Evolutionary conservation across 345 rosid species (phyloP).

Genomic region (Raphanus raphanistrum): DNA sequence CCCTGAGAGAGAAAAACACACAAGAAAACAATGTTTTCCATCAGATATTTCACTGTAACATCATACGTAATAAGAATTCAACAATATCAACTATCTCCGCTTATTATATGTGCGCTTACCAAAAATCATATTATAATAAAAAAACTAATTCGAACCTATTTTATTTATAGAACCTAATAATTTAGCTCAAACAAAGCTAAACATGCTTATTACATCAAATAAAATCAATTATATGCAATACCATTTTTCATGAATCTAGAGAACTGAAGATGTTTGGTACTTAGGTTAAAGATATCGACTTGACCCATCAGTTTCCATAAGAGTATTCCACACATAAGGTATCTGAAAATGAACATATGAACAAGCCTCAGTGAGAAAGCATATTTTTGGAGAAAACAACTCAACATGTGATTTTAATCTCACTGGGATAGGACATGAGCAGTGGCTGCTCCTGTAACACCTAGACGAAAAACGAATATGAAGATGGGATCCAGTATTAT

Average conservation of each 20-base stretch:
- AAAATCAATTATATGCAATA: not conserved
- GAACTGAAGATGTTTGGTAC: conserved; percentile 60
- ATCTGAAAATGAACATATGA: conserved; percentile 49
- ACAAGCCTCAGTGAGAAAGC: not conserved
- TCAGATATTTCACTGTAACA: not conserved
- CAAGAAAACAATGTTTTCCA: not conserved
- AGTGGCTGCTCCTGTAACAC: conserved; percentile 86
- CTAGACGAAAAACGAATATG: conserved; percentile 66
- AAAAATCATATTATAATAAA: no score
- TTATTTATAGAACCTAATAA: no score
- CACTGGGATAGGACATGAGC: conserved; percentile 96
- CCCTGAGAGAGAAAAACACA: conserved; percentile 45
- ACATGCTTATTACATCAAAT: no score
- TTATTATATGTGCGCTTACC: no score
- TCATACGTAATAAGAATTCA: not conserved
- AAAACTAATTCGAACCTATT: no score
- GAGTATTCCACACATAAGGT: conserved; percentile 72
- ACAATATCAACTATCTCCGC: no score
- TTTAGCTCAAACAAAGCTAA: no score
- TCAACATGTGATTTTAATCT: conserved; percentile 33
- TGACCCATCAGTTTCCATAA: conserved; percentile 68
- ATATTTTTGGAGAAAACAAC: not conserved
- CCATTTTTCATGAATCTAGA: conserved; percentile 81
- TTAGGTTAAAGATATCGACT: conserved; percentile 70
- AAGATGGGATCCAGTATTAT: conserved; percentile 76